phyloP scores from a whole-genome alignment of 2,329 filamentous ascomycete genomes.

The Diplodia sapinea region DNA sequence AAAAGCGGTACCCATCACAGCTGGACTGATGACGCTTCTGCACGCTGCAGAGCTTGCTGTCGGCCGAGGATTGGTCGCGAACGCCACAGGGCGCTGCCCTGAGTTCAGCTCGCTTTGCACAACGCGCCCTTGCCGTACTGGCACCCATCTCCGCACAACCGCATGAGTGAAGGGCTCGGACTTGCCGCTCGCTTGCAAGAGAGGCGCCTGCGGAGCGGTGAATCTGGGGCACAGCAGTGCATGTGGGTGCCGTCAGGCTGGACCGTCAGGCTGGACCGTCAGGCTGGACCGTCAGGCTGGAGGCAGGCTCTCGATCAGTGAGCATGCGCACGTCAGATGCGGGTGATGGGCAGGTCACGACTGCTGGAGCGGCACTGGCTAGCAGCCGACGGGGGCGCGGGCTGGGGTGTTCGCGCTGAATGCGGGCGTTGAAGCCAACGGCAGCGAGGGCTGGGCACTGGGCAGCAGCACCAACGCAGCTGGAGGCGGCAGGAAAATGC shows the following conservation, averaged over 20 bases:
- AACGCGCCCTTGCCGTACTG: neutral
- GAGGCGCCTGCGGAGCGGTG: constrained; percentile 3
- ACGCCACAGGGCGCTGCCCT: constrained; percentile 15
- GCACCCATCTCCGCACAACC: constrained; percentile 2
- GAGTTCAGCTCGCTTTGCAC: constrained; percentile 15
- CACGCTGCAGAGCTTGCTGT: constrained; percentile 10
- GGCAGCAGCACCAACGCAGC: neutral
- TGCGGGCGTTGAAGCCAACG: constrained; percentile 13
- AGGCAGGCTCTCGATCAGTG: neutral
- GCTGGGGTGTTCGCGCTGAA: constrained; percentile 9
- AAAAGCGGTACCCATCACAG: constrained; percentile 8
- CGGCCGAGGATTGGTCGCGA: constrained; percentile 11
- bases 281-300: neutral
- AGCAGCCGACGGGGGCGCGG: constrained; percentile 6
- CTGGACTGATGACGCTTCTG: neutral
- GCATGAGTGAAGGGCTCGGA: constrained; percentile 18
- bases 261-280: neutral
- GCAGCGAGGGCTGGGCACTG: neutral
- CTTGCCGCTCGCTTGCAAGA: constrained; percentile 26
- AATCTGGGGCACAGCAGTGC: constrained; percentile 11
- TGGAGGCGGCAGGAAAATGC: neutral
- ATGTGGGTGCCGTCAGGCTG: neutral
- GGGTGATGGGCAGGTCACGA: constrained; percentile 5
- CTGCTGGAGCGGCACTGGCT: neutral
- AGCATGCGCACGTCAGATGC: constrained; percentile 7